Evolutionary conservation across 306 rosid species (phyloP), one percentile per base, ranked within the genome.

Genomic region (Elaeagnus macrophylla): DNA sequence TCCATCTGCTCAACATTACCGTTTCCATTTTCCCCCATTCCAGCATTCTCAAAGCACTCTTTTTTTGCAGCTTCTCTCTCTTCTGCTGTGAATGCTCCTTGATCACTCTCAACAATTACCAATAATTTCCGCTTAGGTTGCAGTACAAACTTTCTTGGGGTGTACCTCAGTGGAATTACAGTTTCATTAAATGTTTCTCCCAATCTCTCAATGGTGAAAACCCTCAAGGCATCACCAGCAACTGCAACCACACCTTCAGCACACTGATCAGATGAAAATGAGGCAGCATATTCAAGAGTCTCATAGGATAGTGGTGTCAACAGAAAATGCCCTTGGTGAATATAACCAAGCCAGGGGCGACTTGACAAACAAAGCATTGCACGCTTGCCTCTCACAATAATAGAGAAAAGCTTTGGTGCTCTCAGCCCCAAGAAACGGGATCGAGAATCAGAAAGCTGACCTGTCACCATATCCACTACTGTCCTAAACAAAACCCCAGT

Each of bases 391-490:
- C 99, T 75, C 57, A 87, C 76, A 61, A 74, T 46, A 18, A 91
- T 68, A 19, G 95, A 81, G 70, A 91, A 91, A 18, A 87, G 77
- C 63, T 91, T 87, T 11, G 96, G 99, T n/a, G 95, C 83, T 77
- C 95, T 91, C 69, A 91, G 74, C 57, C 99, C 95, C 59, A 91
- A 84, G 85, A 91, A 91, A 40, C 99, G 79, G 37, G 95, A 87
- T 19, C 89, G 89, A 3, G 99, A 82, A 75, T 87, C 99, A 61
- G 99, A 91, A 54, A 91, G 89, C 72, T 84, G 95, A 56, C 99
- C 99, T 9, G 99, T 91, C 77, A 91, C 95, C 99, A 91, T 91
- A 68, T 91, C 99, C 61, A 91, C 99, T 39, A 87, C 96, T 53
- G 96, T 87, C 74, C 99, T 84, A 69, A 88, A 87, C 68, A 91